Evolutionary conservation across 164 flowering plant species (phyloP), one percentile per base, ranked within the genome.

Genomic region (Tetracentron sinense): DNA sequence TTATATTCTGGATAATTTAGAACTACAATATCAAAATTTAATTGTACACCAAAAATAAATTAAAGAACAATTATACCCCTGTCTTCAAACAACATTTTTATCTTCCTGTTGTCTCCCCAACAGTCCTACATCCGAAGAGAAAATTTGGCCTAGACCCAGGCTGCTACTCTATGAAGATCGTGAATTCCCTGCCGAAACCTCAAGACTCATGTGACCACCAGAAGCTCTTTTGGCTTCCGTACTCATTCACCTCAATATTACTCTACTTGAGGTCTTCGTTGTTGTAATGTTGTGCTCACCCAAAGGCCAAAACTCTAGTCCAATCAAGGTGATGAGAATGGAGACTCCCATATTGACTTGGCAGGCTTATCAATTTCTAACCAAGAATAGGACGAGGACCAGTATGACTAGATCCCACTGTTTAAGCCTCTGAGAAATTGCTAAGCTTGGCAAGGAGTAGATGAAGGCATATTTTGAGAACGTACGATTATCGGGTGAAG

Each of bases 321-420:
- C 48, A 90, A 86, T 30, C 89, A 83, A 61, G 92, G 87, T 57
- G 89, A 80, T 58, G 97, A 88, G 16, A 82, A 69, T 74, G 87
- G 69, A 50, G 98, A 91, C 72, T 89, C 90, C 29, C 97, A 93
- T 72, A 59, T 84, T 33, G 98, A 93, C 58, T 64, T 93, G 74
- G 93, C 62, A 38, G 90, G 90, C 59, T 66, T 84, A 51, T 83
- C 96, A 20, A 92, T 87, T 68, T 81, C 85, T 26, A 96, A 93
- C 28, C 72, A 68, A 29, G 96, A 87, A 60, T 94, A 82, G 52
- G 86, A 75, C 14, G 97, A 84, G 62, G 96, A 90, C 59, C 97
- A 94, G 68, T 94, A 90, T 69, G 96, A 89, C 59, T 90, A 86
- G 79, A 96, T 94, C 50, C 98, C 96, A 30, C 90, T 97, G 25